Conservation (phyloP, 345 rosid species). For the Euphorbia lathyris region DNA sequence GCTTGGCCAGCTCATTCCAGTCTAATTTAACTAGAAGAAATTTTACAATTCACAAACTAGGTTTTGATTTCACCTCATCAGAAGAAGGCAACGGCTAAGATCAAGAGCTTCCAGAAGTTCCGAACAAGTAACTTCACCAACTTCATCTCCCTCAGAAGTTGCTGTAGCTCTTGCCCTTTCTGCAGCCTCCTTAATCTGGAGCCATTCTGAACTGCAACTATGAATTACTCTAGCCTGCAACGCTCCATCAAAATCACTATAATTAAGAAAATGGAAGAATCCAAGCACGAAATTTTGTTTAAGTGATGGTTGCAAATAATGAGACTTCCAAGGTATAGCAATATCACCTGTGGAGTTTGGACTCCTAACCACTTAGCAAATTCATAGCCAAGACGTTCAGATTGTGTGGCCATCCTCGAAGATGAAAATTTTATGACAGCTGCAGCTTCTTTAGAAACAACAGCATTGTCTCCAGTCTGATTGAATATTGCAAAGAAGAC, state of each 20-base stretch:
- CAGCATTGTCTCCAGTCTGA: constrained; percentile 43
- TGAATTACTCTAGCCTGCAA: constrained; percentile 92
- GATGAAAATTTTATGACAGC: constrained; percentile 98
- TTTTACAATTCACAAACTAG: neutral
- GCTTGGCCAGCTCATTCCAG: neutral
- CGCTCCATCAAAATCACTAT: constrained; percentile 16
- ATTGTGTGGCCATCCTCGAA: constrained; percentile 98
- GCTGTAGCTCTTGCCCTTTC: constrained; percentile 84
- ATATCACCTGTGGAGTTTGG: constrained; percentile 82
- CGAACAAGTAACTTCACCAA: constrained; percentile 86
- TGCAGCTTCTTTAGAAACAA: constrained; percentile 69
- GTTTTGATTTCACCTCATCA: constrained; percentile 69
- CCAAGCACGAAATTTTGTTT: constrained; percentile 5
- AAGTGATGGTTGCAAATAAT: neutral
- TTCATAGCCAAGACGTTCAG: constrained; percentile 98
- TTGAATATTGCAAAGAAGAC: constrained; percentile 94
- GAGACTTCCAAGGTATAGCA: constrained; percentile 15
- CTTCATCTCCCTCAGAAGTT: constrained; percentile 70
- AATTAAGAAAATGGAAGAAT: neutral
- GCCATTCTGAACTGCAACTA: constrained; percentile 84
- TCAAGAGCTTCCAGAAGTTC: constrained; percentile 99
- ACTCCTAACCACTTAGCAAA: constrained; percentile 94
- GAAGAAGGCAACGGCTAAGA: constrained; percentile 88
- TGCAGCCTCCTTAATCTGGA: constrained; percentile 81
- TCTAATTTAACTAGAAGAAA: constrained; percentile 7